Base-by-base conservation (phyloP, 2,329 filamentous ascomycete genomes). In the Exophiala aquamarina region DNA sequence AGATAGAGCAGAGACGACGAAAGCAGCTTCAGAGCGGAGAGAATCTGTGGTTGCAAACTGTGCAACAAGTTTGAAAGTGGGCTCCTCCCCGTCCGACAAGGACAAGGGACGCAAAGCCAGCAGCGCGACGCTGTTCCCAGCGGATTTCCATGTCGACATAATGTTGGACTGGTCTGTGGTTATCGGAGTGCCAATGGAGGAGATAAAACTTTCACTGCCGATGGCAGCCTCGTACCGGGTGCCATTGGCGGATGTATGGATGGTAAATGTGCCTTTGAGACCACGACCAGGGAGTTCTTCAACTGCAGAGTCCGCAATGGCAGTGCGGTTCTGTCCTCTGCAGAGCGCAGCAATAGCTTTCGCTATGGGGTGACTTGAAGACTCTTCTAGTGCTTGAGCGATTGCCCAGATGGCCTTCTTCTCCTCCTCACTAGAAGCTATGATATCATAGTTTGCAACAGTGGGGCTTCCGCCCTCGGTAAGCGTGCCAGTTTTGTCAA, bases 401-500 rank as follows among this genome's bases (percentile, higher is more conserved):
- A 41, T 15, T 14, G 19, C 37, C 40, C n/a, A 32, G 34, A 39
- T 40, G 15, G 35, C 39, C 32, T 37, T 36, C 18, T 11, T 36
- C 11, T 35, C 33, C 21, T 34, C 44, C n/a, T 47, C 36, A 43
- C 14, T 11, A 43, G 38, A 43, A 4, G 34, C 35, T 3, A 48
- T 18, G 21, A 37, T 36, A 19, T 48, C 38, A 37, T 43, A 19
- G 39, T 48, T 36, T 28, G 39, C 43, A 5, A 48, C 39, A 7
- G 8, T 42, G 7, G 41, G 47, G 50, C 92, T 89, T 54, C 80
- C 93, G 34, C 92, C 92, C 58, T 92, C 80, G 0, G 92, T 98
- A 50, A 98, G 77, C 3, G 92, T 97, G 26, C 92, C 92, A 2
- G 92, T 97, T 78, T 97, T 97, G 72, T 97, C 92, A 15, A 96